Conservation (phyloP, 1,139 yeast species). For the Suhomyces guaymorum region DNA sequence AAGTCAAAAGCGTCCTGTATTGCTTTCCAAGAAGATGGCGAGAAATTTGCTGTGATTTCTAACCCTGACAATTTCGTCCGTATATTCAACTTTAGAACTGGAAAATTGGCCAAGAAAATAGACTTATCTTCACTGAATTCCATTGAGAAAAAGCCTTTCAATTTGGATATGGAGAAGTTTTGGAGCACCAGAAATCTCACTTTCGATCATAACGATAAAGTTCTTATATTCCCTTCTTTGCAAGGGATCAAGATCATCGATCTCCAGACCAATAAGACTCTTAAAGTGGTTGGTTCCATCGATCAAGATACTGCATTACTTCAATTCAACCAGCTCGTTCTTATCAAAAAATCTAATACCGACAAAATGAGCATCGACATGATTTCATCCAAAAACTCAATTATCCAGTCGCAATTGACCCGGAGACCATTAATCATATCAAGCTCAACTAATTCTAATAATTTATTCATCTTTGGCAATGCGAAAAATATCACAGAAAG, state of each 20-base stretch:
- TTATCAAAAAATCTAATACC: conserved; percentile 19
- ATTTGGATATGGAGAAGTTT: conserved; percentile 1
- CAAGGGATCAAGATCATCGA: conserved; percentile 38
- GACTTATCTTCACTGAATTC: conserved; percentile 22
- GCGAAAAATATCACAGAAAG: conserved; percentile 17
- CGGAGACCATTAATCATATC: conserved; percentile 37
- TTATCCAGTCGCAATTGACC: conserved; percentile 32
- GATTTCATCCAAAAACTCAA: conserved; percentile 39
- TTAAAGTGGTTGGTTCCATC: conserved; percentile 30
- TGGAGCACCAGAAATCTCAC: conserved; percentile 21
- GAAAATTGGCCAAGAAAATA: conserved; percentile 27
- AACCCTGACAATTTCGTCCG: conserved; percentile 33
- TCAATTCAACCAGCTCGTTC: conserved; percentile 19
- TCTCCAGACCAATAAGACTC: conserved; percentile 27
- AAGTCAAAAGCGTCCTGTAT: conserved; percentile 27
- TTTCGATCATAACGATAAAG: conserved; percentile 37
- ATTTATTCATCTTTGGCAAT: conserved; percentile 36
- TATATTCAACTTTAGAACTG: conserved; percentile 34
- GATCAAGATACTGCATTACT: conserved; percentile 28
- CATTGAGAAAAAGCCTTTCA: conserved; percentile 23
- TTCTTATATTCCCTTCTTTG: conserved; percentile 33
- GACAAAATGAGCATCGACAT: conserved; percentile 28
- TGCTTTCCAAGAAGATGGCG: conserved; percentile 25
- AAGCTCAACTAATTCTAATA: conserved; percentile 27
- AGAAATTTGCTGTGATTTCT: conserved; percentile 26